Evolutionary conservation across 805 yeast species (phyloP), one percentile per base, ranked within the genome.

Genomic region (Suhomyces sp.): DNA sequence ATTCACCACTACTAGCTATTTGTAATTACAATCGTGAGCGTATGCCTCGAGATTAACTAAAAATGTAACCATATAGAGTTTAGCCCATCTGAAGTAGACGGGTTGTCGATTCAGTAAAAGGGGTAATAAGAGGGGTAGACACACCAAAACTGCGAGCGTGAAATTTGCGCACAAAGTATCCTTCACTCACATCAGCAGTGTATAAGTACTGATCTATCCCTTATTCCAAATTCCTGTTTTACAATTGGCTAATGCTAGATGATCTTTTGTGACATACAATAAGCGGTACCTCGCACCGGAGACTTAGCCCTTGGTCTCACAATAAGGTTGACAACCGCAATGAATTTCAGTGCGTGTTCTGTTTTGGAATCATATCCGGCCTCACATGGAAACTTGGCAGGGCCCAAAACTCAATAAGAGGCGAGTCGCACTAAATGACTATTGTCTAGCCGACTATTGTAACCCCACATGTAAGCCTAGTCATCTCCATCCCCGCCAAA

Each of bases 381-480:
- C 46, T 12, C 46, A 42, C 46, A 23, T 24, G 46, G 31, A n/a
- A 42, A 6, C 13, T n/a, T 22, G 4, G 44, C 44, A 33, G 36
- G 36, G 42, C 42, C 10, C 42, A 38, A 38, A 38, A 38, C 23
- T 5, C 42, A 38, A 38, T 17, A 24, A 24, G 46, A 13, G 46
- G 46, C 46, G 29, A 22, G 46, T 22, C n/a, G 46, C 46, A 42
- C 29, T 6, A 13, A 42, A 22, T 42, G 4, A 22, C 46, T 42
- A 42, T 42, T 42, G 46, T 42, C 31, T 10, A 23, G 31, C 24
- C 46, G 8, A 22, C 46, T 41, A 42, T 17, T 23, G 31, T 42
- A 13, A 42, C 46, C 46, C 46, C 46, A 42, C 46, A 42, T 42
- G 46, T 42, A 42, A 42, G 42, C 31, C 46, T 26, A 42, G 46